A percentile compares a stretch with the other conserved stretches of the same genome.
phyloP scores from a whole-genome alignment of 202 grass and related monocot genomes.

The Hordeum pubiflorum region DNA sequence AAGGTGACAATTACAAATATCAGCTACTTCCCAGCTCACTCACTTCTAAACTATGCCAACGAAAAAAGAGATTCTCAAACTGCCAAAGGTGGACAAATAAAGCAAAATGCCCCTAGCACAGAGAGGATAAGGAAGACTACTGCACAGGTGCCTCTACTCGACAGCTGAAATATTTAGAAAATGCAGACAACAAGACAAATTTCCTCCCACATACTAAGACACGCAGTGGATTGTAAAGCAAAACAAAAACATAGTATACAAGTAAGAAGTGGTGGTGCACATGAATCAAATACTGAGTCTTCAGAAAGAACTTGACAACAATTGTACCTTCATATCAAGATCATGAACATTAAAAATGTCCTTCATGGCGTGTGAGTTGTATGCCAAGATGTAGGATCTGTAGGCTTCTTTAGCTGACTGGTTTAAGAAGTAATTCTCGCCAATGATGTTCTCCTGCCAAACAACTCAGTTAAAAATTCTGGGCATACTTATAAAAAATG shows the following conservation, averaged over 20 bases:
- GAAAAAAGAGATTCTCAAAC: background rate
- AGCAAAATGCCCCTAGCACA: background rate
- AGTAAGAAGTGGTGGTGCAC: background rate
- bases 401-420: constrained; percentile 95
- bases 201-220: background rate
- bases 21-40: background rate
- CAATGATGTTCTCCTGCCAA: constrained; percentile 76
- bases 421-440: constrained; percentile 74
- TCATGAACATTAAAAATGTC: constrained; percentile 87
- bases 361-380: constrained; percentile 96
- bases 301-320: background rate
- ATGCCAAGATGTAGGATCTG: constrained; percentile 75
- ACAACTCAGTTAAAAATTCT: constrained; percentile 13
- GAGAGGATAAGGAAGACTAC: background rate
- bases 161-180: background rate
- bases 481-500: background rate
- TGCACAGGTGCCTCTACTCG: background rate
- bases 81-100: background rate
- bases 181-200: background rate
- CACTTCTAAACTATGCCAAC: background rate
- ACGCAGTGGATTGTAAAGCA: background rate
- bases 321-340: constrained; percentile 74
- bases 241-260: background rate
- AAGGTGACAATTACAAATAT: background rate
- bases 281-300: background rate